A percentile compares a stretch with the other conserved stretches of the same genome.
Evolutionary conservation across 2,329 filamentous ascomycete species (phyloP).

Genomic region (Blastomyces parvus): DNA sequence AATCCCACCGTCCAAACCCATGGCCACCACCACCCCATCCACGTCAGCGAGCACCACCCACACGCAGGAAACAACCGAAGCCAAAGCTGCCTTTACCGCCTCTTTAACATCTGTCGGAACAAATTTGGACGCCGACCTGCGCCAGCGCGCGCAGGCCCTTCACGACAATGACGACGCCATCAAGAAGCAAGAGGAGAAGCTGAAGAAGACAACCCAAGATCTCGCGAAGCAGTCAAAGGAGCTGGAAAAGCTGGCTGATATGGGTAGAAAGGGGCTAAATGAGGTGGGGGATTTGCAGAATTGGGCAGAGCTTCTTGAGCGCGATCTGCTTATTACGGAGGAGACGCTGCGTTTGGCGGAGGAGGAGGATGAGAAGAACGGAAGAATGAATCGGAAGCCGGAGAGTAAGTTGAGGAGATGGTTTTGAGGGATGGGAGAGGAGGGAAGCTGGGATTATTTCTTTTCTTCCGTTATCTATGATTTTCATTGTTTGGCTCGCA

Average conservation of each 20-base stretch:
- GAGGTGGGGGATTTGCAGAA: slow-evolving; percentile 57
- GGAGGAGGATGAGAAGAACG: slow-evolving; percentile 19
- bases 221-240: slow-evolving; percentile 45
- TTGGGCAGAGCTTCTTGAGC: slow-evolving; percentile 54
- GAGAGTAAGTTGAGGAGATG: slow-evolving; percentile 16
- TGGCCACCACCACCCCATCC: slow-evolving; percentile 5
- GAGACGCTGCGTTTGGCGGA: slow-evolving; percentile 34
- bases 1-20: slow-evolving; percentile 6
- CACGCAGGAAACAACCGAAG: slow-evolving; percentile 33
- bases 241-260: slow-evolving; percentile 46
- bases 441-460: background rate
- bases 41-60: slow-evolving; percentile 12
- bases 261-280: slow-evolving; percentile 48
- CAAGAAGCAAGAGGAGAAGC: slow-evolving; percentile 46
- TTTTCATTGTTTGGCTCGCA: background rate
- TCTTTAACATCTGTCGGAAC: slow-evolving; percentile 36
- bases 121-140: slow-evolving; percentile 45
- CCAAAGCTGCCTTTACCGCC: slow-evolving; percentile 36
- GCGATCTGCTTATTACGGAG: slow-evolving; percentile 38
- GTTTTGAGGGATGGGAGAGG: slow-evolving; percentile 11
- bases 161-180: slow-evolving; percentile 47
- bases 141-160: slow-evolving; percentile 46
- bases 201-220: slow-evolving; percentile 42
- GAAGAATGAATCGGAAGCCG: slow-evolving; percentile 13
- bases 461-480: background rate